phyloP scores from a whole-genome alignment of 2,329 filamentous ascomycete genomes.

The Xylaria sp. region DNA sequence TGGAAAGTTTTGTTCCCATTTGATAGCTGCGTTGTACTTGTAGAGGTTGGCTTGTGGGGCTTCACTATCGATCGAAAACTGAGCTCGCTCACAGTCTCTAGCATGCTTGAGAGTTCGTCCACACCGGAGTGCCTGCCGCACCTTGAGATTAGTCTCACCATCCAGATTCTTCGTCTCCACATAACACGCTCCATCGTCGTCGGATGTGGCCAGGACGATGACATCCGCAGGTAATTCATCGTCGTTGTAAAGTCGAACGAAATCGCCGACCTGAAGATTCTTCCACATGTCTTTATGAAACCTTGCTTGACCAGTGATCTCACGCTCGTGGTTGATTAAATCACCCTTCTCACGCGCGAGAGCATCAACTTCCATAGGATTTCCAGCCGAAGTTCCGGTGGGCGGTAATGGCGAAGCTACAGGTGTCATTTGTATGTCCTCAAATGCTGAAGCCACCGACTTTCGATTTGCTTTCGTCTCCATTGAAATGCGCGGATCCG shows the following conservation, averaged over 20 bases:
- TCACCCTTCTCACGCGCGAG: conserved; percentile 60
- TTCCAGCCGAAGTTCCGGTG: conserved; percentile 13
- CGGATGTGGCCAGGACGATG: conserved; percentile 90
- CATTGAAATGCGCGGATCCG: conserved; percentile 72
- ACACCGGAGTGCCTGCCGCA: conserved; percentile 88
- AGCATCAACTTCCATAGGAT: conserved; percentile 46
- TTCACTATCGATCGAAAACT: conserved; percentile 92
- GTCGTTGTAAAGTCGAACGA: conserved; percentile 94
- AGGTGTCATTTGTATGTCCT: conserved; percentile 94
- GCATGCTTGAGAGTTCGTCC: conserved; percentile 86
- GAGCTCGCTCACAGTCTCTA: conserved; percentile 87
- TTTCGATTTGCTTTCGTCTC: conserved; percentile 67
- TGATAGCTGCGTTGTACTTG: conserved; percentile 89
- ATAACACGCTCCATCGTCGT: conserved; percentile 93
- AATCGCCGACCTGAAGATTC: conserved; percentile 92
- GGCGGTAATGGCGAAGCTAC: conserved; percentile 81
- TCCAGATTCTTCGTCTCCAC: conserved; percentile 98
- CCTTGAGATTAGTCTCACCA: conserved; percentile 96
- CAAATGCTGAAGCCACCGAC: conserved; percentile 63
- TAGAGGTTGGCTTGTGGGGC: conserved; percentile 93
- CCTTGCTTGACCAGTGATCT: conserved; percentile 74
- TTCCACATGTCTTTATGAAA: conserved; percentile 98
- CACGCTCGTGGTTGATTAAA: conserved; percentile 77
- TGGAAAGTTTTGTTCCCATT: conserved; percentile 80
- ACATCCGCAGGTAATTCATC: conserved; percentile 95